Percentiles rank a stretch among this genome's conserved stretches.
Conservation (phyloP, 2,329 filamentous ascomycete genomes). For the Colletotrichum acutatum region DNA sequence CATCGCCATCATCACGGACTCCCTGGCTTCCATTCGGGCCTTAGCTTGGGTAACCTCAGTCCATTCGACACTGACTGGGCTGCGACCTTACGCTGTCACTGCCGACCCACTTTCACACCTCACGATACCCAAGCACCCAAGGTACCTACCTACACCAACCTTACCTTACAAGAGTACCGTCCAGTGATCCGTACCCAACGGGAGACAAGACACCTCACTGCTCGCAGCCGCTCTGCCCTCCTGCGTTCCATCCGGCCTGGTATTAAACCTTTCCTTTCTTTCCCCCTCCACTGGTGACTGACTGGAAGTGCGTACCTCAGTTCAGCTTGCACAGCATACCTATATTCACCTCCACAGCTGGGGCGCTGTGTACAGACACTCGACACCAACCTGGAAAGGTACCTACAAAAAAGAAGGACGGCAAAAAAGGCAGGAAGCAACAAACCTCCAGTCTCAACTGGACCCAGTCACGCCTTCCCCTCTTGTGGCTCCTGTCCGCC, state of each 20-base stretch:
- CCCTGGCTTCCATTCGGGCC: conserved; percentile 25
- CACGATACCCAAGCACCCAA: neutral
- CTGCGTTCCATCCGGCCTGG: neutral
- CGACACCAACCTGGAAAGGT: neutral
- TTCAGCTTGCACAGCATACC: neutral
- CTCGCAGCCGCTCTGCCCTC: neutral
- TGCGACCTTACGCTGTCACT: conserved; percentile 12
- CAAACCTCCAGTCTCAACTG: conserved; percentile 20
- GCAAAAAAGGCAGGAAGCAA: neutral
- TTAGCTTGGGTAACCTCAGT: conserved; percentile 20
- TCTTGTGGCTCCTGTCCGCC: conserved; percentile 22
- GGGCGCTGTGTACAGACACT: neutral
- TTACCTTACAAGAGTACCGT: neutral
- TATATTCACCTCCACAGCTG: neutral
- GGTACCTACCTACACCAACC: too few relatives aligned
- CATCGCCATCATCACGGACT: conserved; percentile 16
- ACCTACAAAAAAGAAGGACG: neutral
- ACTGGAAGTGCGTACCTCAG: neutral
- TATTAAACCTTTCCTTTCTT: neutral
- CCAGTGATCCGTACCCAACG: neutral
- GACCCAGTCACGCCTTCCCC: conserved; percentile 31
- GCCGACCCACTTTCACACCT: conserved; percentile 8
- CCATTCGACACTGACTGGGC: conserved; percentile 5
- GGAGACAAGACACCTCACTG: neutral
- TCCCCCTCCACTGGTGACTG: neutral